Base-by-base conservation (phyloP, 805 yeast species). In the Komagataella pastoris region DNA sequence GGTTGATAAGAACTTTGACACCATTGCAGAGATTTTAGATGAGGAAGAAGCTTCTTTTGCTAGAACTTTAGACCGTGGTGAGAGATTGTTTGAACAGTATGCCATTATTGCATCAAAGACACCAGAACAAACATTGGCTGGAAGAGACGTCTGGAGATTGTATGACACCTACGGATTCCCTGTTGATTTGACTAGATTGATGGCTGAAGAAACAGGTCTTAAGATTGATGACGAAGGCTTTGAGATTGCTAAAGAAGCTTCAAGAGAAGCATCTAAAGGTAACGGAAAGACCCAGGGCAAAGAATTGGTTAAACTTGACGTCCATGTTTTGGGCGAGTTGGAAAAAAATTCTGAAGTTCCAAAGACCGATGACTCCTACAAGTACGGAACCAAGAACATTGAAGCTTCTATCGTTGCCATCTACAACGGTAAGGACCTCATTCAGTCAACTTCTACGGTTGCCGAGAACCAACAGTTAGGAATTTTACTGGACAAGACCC, bases 131-230 rank as follows among this genome's bases (percentile, higher is more conserved):
- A 78, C 85, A 45, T 76, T 93, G 56, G 79, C 86, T 49, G 99
- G 99, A 66, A 83, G 79, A 61, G 97, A 91, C 66, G 99, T 93
- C 45, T 93, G 99, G 99, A 81, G 99, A 71, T 75, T 93, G 60
- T 93, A 93, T 62, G 99, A 93, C 62, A 93, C 99, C 10, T 93
- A 91, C 64, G 99, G 99, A 54, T 93, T 93, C 85, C 99, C 99
- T 44, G 97, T 89, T 53, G 99, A 93, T 70, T 79, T 93, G 65
- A 93, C 99, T 30, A 82, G 96, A 66, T 78, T 93, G 65, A 93
- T 93, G 99, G 99, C 99, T 48, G 98, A 91, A 69, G 99, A 93
- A 71, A 88, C 93, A 54, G 95, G 95, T 17, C 78, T 93, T 60
- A 83, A 81, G 61, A 91, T 93, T 57, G 97, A 93, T 66, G 96